Conservation (phyloP, 257 asterid genomes). For the Solanum chmielewskii region DNA sequence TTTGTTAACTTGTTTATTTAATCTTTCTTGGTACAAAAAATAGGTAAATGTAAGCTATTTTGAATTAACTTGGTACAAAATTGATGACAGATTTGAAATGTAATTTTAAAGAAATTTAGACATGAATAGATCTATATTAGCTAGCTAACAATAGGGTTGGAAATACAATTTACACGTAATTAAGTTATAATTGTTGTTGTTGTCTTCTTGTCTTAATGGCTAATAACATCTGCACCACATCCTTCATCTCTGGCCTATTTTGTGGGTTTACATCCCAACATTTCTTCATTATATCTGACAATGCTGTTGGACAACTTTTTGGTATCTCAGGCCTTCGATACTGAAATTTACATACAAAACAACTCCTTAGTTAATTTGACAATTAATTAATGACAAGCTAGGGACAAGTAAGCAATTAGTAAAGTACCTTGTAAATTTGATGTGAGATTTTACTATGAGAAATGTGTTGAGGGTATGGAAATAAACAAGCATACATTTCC, state of each 20-base stretch:
- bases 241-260: constrained; percentile 15
- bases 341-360: background rate
- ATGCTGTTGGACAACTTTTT: background rate
- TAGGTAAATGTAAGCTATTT: too few relatives aligned
- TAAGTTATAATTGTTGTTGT: background rate
- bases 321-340: constrained; percentile 3
- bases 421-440: background rate
- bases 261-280: constrained; percentile 10
- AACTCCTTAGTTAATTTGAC: too few relatives aligned
- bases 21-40: too few relatives aligned
- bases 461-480: background rate
- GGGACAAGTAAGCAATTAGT: too few relatives aligned
- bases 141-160: too few relatives aligned
- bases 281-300: background rate
- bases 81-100: too few relatives aligned
- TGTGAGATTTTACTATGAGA: background rate
- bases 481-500: constrained; percentile 7
- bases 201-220: background rate
- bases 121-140: too few relatives aligned
- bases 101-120: too few relatives aligned
- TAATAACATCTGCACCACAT: background rate
- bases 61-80: too few relatives aligned
- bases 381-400: too few relatives aligned
- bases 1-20: too few relatives aligned
- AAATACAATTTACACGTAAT: too few relatives aligned